phyloP scores from a whole-genome alignment of 1,139 yeast species.

The Kurtzmaniella quercitrusa region DNA sequence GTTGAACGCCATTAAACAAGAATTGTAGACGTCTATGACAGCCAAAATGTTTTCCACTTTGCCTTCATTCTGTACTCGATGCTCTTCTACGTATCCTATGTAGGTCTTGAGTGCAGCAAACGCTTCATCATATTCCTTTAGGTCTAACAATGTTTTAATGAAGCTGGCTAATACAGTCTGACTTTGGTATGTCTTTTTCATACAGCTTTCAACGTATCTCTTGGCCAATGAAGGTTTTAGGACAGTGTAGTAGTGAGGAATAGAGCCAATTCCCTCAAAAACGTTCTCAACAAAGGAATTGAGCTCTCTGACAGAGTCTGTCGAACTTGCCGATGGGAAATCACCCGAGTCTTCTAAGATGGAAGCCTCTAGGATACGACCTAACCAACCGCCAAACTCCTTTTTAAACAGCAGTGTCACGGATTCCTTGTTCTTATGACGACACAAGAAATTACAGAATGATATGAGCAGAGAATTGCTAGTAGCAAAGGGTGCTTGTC shows the following conservation, averaged over 20 bases:
- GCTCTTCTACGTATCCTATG: constrained; percentile 29
- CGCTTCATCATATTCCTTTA: constrained; percentile 42
- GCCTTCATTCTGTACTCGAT: constrained; percentile 32
- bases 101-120: constrained; percentile 40
- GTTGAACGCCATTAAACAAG: constrained; percentile 33
- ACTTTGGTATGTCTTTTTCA: constrained; percentile 37
- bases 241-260: constrained; percentile 18
- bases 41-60: constrained; percentile 29
- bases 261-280: constrained; percentile 26
- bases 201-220: constrained; percentile 26
- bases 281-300: constrained; percentile 32
- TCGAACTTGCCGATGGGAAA: constrained; percentile 33
- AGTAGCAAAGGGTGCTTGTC: constrained; percentile 19
- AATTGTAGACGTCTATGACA: constrained; percentile 33
- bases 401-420: constrained; percentile 22
- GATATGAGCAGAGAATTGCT: constrained; percentile 26
- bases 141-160: constrained; percentile 31
- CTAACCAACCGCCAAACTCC: constrained; percentile 28
- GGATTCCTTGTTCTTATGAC: constrained; percentile 19
- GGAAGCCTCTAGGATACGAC: constrained; percentile 12
- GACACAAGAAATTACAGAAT: constrained; percentile 27
- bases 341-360: constrained; percentile 14
- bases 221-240: constrained; percentile 28
- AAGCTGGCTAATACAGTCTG: constrained; percentile 29
- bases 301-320: constrained; percentile 13